Evolutionary conservation across 2,329 filamentous ascomycete species (phyloP).

Genomic region (Fusarium falciforme): DNA sequence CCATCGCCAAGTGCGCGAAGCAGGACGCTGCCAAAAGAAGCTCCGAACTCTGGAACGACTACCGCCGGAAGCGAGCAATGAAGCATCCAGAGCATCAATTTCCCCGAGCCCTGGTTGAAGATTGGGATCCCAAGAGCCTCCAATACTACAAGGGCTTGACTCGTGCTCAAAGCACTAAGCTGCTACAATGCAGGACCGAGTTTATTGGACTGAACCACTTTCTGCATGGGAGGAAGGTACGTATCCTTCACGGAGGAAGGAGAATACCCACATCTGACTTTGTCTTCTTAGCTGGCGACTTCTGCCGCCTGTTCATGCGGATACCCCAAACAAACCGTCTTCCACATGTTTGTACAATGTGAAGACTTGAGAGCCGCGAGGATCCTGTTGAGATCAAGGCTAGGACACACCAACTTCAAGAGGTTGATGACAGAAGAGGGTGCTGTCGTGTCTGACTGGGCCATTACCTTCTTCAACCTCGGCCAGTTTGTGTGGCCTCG

Average conservation of each 20-base stretch:
- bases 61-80: neutral
- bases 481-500: neutral
- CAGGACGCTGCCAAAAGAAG: neutral
- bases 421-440: neutral
- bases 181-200: slow-evolving; percentile 6
- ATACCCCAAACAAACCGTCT: slow-evolving; percentile 4
- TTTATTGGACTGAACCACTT: slow-evolving; percentile 1
- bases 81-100: neutral
- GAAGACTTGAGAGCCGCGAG: neutral
- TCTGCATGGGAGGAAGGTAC: neutral
- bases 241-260: neutral
- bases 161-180: slow-evolving; percentile 3
- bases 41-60: neutral
- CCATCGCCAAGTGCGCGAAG: neutral
- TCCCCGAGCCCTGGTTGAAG: neutral
- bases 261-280: neutral
- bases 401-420: neutral
- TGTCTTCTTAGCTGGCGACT: neutral
- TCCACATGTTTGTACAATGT: slow-evolving; percentile 7
- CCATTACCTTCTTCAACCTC: slow-evolving; percentile 1
- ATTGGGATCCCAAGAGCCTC: neutral
- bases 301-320: slow-evolving; percentile 1
- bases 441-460: slow-evolving; percentile 3
- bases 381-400: neutral
- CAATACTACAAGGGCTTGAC: neutral